Conservation (phyloP, 2,329 filamentous ascomycete species). For the Fusarium falciforme region DNA sequence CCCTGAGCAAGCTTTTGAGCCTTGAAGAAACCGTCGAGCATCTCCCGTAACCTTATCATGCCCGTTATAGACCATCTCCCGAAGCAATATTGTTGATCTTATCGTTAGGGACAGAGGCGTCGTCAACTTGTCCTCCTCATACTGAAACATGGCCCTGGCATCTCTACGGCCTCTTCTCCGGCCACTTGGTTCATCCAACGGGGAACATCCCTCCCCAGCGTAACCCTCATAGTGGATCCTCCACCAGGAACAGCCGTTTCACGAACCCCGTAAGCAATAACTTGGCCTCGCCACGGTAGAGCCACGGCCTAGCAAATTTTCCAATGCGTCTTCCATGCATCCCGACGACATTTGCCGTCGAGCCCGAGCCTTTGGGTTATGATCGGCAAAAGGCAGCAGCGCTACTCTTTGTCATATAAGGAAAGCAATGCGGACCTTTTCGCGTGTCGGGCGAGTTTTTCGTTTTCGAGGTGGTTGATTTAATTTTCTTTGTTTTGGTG, state of each 20-base stretch:
- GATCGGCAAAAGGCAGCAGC: slow-evolving; percentile 17
- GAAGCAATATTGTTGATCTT: not conserved
- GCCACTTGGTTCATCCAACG: not conserved
- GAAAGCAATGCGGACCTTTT: slow-evolving; percentile 4
- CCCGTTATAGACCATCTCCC: not conserved
- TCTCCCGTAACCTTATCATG: slow-evolving; percentile 27
- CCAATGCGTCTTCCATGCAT: not conserved
- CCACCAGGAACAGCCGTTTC: slow-evolving; percentile 15
- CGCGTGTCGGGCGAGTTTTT: not conserved
- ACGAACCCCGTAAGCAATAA: not conserved
- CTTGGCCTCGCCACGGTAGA: slow-evolving; percentile 5
- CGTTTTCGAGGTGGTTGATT: not conserved
- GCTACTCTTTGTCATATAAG: slow-evolving; percentile 23
- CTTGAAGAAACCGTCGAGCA: slow-evolving; percentile 1
- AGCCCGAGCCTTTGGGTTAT: not conserved
- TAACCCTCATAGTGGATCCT: slow-evolving; percentile 14
- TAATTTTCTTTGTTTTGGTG: slow-evolving; percentile 11
- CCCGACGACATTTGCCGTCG: not conserved
- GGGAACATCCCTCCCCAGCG: slow-evolving; percentile 1
- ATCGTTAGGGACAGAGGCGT: too few relatives aligned
- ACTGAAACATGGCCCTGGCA: not conserved
- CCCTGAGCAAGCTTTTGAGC: not conserved
- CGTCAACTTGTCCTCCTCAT: not conserved
- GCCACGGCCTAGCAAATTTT: not conserved
- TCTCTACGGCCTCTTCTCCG: not conserved